Percentiles rank a stretch among this genome's conserved stretches.
These are phyloP conservation scores for Pseudonitzschia multiseries DNA, from an alignment of 108 stramenopile species.

Conservation along the genomic window DNA sequence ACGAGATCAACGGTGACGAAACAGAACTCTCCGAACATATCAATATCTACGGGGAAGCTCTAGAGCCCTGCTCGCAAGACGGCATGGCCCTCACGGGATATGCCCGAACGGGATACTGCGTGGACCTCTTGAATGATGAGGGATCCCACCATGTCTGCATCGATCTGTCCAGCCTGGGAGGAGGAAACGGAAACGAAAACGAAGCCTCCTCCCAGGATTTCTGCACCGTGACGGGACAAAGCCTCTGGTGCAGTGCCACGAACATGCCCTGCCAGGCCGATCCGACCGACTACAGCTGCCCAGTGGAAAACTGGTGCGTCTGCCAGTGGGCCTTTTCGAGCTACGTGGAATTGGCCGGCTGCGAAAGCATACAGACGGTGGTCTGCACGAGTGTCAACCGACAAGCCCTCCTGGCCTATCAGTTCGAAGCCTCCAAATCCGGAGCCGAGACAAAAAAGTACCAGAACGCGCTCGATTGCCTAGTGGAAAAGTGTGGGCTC, in stretches of 20 bases:
- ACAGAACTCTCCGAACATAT: too few species aligned
- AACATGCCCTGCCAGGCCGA: slow-evolving; percentile 52
- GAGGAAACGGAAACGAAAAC: neutral
- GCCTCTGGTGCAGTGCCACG: slow-evolving; percentile 36
- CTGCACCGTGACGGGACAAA: slow-evolving; percentile 62
- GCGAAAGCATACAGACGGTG: slow-evolving; percentile 61
- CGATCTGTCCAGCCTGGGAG: slow-evolving; percentile 24
- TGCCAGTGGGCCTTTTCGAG: slow-evolving; percentile 74
- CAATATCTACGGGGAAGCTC: slow-evolving; percentile 48
- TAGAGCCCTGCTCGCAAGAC: slow-evolving; percentile 43
- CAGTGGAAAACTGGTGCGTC: slow-evolving; percentile 58
- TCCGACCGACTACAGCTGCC: slow-evolving; percentile 13
- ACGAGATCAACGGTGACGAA: too few species aligned
- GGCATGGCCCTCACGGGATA: slow-evolving; percentile 60
- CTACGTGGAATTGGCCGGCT: slow-evolving; percentile 65
- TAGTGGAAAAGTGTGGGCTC: too few species aligned
- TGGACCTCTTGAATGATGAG: slow-evolving; percentile 41
- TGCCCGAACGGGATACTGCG: slow-evolving; percentile 51
- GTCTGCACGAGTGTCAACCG: slow-evolving; percentile 58
- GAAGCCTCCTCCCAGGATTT: slow-evolving; percentile 23
- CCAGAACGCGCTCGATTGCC: too few species aligned
- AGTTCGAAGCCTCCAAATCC: too few species aligned
- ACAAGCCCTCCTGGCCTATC: slow-evolving; percentile 52
- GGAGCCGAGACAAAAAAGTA: too few species aligned
- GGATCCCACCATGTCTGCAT: slow-evolving; percentile 68